Base-by-base conservation (phyloP, 257 asterid genomes). In the Solanum virginianum region DNA sequence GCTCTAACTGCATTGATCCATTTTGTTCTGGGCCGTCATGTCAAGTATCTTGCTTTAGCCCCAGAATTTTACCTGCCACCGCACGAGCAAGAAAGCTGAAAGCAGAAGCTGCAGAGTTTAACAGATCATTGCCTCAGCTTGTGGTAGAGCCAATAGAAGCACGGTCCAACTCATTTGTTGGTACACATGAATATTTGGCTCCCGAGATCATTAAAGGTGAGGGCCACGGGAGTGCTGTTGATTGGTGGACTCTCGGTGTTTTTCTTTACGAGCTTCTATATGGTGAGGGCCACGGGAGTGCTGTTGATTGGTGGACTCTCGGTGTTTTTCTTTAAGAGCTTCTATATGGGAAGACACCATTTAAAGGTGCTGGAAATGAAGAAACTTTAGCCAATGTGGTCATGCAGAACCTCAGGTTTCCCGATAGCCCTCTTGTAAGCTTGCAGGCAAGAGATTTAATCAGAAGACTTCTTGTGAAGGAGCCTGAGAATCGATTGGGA, bases 221-320 rank as follows among this genome's bases (percentile, higher is more conserved):
- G 83, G 98, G 98, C 20, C 99, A 95, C 3, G 99, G 99, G 49
- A 93, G 98, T 18, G 97, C 98, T 0, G 99, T 95, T n/a, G 99
- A 95, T 84, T 95, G 99, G 99, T 95, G 99, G 99, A 95, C 98
- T 6, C 83, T 95, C 13, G 99, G 99, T 10, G 90, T 95, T 26
- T 94, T 95, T 56, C 94, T 95, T 6, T 95, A 92, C 41, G 99
- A 95, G 89, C 99, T 95, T 88, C 91, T 95, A 7, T 95, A 92
- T 26, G 98, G 98, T 4, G 98, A 95, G 83, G 98, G 98, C 20
- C 99, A 95, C 3, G 99, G 99, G 49, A 93, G 98, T 18, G 97
- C 98, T 0, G 99, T 95, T n/a, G 99, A 95, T 84, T 95, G 99
- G 99, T 95, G 99, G 99, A 95, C 98, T 6, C 83, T 95, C 13